Percentiles rank a stretch among this genome's conserved stretches.
phyloP scores from a whole-genome alignment of 192 early-diverging fungal species.

The Lobosporangium transversale region DNA sequence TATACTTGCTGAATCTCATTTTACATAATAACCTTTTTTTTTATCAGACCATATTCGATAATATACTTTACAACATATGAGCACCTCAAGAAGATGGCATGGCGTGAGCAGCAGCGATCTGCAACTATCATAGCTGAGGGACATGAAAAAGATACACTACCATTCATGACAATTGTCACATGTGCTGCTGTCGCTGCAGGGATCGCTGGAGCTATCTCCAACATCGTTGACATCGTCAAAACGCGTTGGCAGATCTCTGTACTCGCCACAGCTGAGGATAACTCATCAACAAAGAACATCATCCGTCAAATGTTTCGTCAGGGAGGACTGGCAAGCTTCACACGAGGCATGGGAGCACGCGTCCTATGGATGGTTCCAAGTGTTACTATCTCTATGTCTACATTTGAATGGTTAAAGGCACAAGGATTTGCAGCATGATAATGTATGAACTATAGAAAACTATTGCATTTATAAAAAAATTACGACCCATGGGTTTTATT shows the following conservation, averaged over 20 bases:
- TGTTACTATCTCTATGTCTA: conserved; percentile 76
- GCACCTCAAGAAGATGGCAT: conserved; percentile 38
- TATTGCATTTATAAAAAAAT: neutral
- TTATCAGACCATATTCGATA: conserved; percentile 47
- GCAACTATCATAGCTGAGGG: no score
- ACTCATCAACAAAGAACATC: conserved; percentile 51
- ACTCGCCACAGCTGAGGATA: conserved; percentile 20
- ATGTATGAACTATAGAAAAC: neutral
- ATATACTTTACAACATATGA: conserved; percentile 48
- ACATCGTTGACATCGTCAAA: conserved; percentile 81
- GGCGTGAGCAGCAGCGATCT: neutral
- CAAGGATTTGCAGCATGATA: conserved; percentile 16
- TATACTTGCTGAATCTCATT: neutral
- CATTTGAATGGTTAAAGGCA: conserved; percentile 75
- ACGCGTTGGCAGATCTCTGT: conserved; percentile 78
- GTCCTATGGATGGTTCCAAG: conserved; percentile 76
- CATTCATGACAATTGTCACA: conserved; percentile 65
- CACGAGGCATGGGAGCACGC: conserved; percentile 72
- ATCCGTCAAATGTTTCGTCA: conserved; percentile 57
- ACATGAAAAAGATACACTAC: conserved; percentile 49
- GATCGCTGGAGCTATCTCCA: conserved; percentile 69
- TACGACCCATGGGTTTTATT: conserved; percentile 15
- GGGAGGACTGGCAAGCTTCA: conserved; percentile 71
- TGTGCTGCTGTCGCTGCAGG: conserved; percentile 70
- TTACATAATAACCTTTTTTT: neutral